Evolutionary conservation across 2,329 filamentous ascomycete species (phyloP), one percentile per base, ranked within the genome.

Genomic region (Cordyceps javanica): DNA sequence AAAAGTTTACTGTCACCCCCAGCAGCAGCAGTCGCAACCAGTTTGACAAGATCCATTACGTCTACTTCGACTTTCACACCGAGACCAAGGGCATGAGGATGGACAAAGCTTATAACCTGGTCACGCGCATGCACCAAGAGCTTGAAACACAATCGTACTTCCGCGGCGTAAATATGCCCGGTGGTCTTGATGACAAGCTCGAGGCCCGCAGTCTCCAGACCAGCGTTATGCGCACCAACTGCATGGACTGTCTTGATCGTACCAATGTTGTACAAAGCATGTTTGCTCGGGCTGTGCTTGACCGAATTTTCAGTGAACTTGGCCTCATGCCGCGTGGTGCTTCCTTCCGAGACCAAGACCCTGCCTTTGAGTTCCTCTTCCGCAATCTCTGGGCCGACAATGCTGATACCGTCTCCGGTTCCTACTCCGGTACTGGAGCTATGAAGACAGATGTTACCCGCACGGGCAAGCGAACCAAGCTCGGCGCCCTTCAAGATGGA

Each of bases 301-400:
- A 92, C 61, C 87, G 91, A 62, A 94, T 96, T 77, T 85, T 99
- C 58, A 82, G 87, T 62, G 93, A 97, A 65, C 76, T 91, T 3
- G 92, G 92, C 36, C 76, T 97, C 53, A 82, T 97, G 65, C 74
- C 82, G 54, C 82, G 84, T 26, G 91, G 91, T 57, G 84, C 93
- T 66, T 86, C 82, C 23, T 92, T 94, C 64, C 85, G 86, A 42
- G 77, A 81, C 59, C 89, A 91, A 65, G 91, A 97, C 67, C 76
- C 81, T 13, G 83, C 81, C 1, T 99, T 99, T 69, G 92, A 97
- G 72, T 80, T 88, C 65, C 77, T 97, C 59, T 99, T 97, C 83
- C 90, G 94, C 64, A 97, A 97, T 72, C 80, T 97, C 16, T 99
- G 94, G 94, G 94, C 94, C 30, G 94, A 99, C 74, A 99, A 99